Conservation (phyloP, 352 stramenopile species). For the Phytophthora cryptogea region DNA sequence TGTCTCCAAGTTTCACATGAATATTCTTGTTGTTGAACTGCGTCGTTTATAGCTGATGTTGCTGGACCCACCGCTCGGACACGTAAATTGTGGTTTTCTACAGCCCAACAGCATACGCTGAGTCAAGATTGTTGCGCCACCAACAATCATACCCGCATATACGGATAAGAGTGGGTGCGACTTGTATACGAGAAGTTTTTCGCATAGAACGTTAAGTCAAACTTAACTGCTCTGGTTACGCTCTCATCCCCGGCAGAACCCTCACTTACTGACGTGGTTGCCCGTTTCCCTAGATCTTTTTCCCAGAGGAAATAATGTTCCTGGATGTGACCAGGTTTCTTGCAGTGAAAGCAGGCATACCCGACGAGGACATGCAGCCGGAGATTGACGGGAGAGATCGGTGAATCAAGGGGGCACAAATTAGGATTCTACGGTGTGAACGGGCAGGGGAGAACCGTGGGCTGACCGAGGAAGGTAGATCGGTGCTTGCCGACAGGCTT, state of each 20-base stretch:
- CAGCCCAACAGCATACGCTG: neutral
- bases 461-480: constrained; percentile 11
- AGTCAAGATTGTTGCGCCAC: too few species aligned
- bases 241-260: too few species aligned
- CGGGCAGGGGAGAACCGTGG: constrained; percentile 1
- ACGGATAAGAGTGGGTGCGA: constrained; percentile 9
- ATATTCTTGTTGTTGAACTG: too few species aligned
- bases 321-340: too few species aligned
- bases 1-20: too few species aligned
- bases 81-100: constrained; percentile 8
- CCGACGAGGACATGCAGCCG: too few species aligned
- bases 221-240: constrained; percentile 1
- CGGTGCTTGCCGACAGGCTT: constrained; percentile 8
- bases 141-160: neutral
- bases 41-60: neutral
- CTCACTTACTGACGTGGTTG: too few species aligned
- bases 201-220: constrained; percentile 12
- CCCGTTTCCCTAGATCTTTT: too few species aligned
- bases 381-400: too few species aligned
- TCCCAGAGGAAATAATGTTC: too few species aligned
- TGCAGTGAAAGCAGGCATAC: too few species aligned
- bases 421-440: constrained; percentile 3
- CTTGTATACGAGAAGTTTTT: constrained; percentile 18
- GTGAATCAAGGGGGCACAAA: too few species aligned
- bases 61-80: constrained; percentile 2